Conservation (phyloP, 2,329 filamentous ascomycete species). For the Aspergillus pseudoviridinutans region DNA sequence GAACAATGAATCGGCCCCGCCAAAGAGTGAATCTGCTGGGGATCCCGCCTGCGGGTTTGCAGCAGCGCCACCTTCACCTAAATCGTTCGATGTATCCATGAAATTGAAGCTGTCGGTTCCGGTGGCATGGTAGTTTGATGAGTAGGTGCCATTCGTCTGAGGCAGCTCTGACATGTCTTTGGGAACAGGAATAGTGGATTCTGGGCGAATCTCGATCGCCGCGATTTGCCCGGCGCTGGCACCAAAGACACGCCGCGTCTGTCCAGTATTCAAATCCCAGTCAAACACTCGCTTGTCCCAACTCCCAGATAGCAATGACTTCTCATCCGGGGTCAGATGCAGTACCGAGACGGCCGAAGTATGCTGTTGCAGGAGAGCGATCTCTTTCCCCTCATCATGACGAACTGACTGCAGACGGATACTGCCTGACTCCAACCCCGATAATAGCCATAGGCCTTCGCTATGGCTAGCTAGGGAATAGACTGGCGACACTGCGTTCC, state of each 20-base stretch:
- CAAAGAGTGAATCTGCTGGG: slow-evolving; percentile 78
- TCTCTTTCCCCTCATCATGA: slow-evolving; percentile 90
- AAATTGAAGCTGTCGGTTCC: slow-evolving; percentile 52
- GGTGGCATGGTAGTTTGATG: slow-evolving; percentile 67
- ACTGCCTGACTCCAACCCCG: slow-evolving; percentile 81
- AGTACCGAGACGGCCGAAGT: slow-evolving; percentile 89
- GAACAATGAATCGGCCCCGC: slow-evolving; percentile 81
- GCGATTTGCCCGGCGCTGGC: slow-evolving; percentile 81
- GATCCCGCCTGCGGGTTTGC: slow-evolving; percentile 59
- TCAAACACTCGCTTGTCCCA: slow-evolving; percentile 95
- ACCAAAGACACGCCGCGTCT: slow-evolving; percentile 70
- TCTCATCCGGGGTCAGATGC: slow-evolving; percentile 77
- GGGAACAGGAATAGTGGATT: slow-evolving; percentile 70
- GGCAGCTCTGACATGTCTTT: slow-evolving; percentile 58
- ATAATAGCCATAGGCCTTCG: slow-evolving; percentile 84
- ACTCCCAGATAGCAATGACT: slow-evolving; percentile 81
- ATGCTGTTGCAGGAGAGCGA: slow-evolving; percentile 75
- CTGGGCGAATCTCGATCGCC: slow-evolving; percentile 77
- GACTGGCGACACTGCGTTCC: slow-evolving; percentile 70
- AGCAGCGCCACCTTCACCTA: slow-evolving; percentile 35
- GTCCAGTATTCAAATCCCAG: slow-evolving; percentile 89
- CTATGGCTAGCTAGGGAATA: slow-evolving; percentile 92
- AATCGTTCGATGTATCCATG: slow-evolving; percentile 36
- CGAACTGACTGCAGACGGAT: slow-evolving; percentile 93
- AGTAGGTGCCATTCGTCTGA: slow-evolving; percentile 63